Base-by-base conservation (phyloP, 768 basidiomycete genomes). In the Tulasnella sp. region DNA sequence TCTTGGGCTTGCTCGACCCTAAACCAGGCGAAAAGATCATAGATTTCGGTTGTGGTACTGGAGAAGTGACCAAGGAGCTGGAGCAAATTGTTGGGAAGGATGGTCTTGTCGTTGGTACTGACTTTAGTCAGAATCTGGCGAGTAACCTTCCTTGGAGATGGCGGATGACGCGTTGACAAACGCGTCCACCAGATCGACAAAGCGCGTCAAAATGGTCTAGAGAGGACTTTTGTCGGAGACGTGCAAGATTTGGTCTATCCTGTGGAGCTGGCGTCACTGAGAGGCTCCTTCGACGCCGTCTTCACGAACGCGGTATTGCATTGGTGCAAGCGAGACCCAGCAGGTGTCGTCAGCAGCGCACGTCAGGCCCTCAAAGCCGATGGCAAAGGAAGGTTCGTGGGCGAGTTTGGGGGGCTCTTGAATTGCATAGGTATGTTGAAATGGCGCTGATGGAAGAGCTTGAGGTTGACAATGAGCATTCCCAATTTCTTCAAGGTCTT, bases 41-140 rank as follows among this genome's bases (percentile, higher is more conserved):
- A 60, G 87, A 89, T 65, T 70, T 89, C 45, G 89, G 90, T 2
- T 92, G 89, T 66, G 89, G 91, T 17, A 88, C 82, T 46, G 90
- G 88, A 0, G 84, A 92, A 63, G 71, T 92, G 12, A 87, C 85
- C 0, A 63, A 77, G 49, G 70, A 76, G 57, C 73, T 93, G 29
- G 73, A 78, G 49, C 67, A 75, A 11, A 64, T 75, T 15, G 85
- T 92, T 4, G 67, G 73, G 63, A 45, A 75, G 0, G 48, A 55
- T 2, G 84, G 87, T 0, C 45, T 75, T 17, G 78, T 87, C 2
- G 75, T 85, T 10, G 90, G 86, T 0, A 73, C 83, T 10, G 91
- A 92, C 68, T 71, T 73, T 29, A 88, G 80, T 65, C 73, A 79
- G 62, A 80, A 78, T 64, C 89, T 92, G 86, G 87, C 87, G 62